Percentiles rank a stretch among this genome's conserved stretches.
Conservation (phyloP, 2,329 filamentous ascomycete genomes). For the Epichloe gansuensis region DNA sequence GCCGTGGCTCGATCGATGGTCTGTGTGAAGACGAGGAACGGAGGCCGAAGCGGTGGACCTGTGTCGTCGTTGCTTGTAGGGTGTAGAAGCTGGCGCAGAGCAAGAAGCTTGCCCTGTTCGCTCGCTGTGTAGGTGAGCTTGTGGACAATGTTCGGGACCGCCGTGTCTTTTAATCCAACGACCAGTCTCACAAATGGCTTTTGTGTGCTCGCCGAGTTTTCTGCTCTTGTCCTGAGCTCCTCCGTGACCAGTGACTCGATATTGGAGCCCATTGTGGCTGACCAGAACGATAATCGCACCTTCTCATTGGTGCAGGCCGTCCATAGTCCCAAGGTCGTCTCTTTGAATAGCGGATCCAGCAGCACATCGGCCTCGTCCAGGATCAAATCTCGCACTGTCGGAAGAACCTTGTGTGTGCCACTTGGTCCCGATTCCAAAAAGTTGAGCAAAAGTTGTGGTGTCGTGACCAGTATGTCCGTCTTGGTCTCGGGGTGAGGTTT, state of each 20-base stretch:
- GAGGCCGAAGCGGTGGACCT: constrained; percentile 58
- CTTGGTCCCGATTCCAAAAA: constrained; percentile 42
- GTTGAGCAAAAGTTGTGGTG: constrained; percentile 56
- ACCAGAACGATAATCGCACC: constrained; percentile 79
- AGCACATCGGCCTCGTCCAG: constrained; percentile 94
- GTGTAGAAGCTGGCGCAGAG: constrained; percentile 77
- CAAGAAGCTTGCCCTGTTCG: constrained; percentile 86
- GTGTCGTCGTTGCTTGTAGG: constrained; percentile 48
- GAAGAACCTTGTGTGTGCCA: constrained; percentile 38
- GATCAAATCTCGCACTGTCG: constrained; percentile 61
- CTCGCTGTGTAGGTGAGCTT: constrained; percentile 83
- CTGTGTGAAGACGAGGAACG: constrained; percentile 92
- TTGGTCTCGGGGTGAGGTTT: constrained; percentile 18
- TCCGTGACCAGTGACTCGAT: constrained; percentile 68
- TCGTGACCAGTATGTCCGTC: constrained; percentile 29
- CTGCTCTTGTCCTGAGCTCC: constrained; percentile 47
- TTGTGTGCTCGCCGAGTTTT: constrained; percentile 21
- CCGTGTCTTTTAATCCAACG: constrained; percentile 92
- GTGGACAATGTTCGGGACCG: constrained; percentile 84
- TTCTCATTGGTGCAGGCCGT: constrained; percentile 56
- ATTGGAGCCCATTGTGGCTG: constrained; percentile 90
- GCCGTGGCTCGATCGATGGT: constrained; percentile 85
- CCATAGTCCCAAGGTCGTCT: constrained; percentile 81
- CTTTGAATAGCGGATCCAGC: constrained; percentile 78
- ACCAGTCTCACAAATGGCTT: constrained; percentile 67